phyloP scores from a whole-genome alignment of 148 eudicot species.

The Tetragonia tetragonoides region DNA sequence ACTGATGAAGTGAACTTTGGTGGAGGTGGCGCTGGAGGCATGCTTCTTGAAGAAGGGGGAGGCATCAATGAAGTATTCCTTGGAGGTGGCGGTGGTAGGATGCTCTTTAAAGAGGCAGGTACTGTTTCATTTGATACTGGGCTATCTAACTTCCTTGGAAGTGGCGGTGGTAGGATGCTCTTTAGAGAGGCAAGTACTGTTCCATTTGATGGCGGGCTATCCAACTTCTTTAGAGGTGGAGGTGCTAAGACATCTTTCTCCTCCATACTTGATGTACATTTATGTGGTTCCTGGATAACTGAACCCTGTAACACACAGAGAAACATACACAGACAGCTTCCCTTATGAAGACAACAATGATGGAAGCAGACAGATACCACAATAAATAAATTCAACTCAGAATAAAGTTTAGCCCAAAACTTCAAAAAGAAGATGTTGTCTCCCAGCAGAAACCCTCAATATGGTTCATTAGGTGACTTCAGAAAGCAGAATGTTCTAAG shows the following conservation, averaged over 20 bases:
- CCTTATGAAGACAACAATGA: conserved; percentile 1
- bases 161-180: conserved; percentile 32
- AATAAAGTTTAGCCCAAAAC: not conserved
- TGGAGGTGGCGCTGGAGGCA: conserved; percentile 33
- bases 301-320: conserved; percentile 48
- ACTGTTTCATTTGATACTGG: no score
- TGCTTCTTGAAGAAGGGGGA: conserved; percentile 20
- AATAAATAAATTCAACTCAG: not conserved
- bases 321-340: conserved; percentile 28
- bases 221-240: conserved; percentile 45
- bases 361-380: not conserved
- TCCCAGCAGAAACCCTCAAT: not conserved
- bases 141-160: no score
- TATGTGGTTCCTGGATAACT: conserved; percentile 35
- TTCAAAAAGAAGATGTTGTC: not conserved
- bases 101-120: no score
- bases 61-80: conserved; percentile 8
- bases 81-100: conserved; percentile 23
- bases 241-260: conserved; percentile 31
- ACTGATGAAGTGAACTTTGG: conserved; percentile 41
- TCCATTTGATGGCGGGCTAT: conserved; percentile 29
- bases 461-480: conserved; percentile 2
- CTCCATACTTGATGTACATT: conserved; percentile 33
- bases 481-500: not conserved
- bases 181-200: conserved; percentile 44